These are phyloP conservation scores for Fusarium mangiferae DNA, from an alignment of 2,329 filamentous ascomycete genomes.

Conservation along the genomic window DNA sequence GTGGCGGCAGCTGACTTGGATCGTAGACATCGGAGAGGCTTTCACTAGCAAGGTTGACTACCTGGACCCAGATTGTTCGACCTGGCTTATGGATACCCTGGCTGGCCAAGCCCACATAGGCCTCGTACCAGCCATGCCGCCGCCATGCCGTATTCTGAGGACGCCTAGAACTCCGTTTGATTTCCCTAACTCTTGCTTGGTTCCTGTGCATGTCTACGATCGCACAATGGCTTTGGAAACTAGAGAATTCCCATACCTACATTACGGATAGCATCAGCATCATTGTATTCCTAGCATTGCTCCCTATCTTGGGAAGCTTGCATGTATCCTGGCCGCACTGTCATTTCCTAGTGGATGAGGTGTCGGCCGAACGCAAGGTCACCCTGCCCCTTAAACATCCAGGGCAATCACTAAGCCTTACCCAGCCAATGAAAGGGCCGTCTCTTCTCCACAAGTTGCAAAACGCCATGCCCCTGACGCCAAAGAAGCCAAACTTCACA, in stretches of 20 bases:
- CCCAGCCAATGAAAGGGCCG: slow-evolving; percentile 11
- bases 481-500: slow-evolving; percentile 29
- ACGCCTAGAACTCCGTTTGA: background rate
- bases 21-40: background rate
- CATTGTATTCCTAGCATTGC: background rate
- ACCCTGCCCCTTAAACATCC: slow-evolving; percentile 21
- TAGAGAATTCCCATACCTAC: background rate
- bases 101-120: background rate
- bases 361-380: slow-evolving; percentile 23
- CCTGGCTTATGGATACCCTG: background rate
- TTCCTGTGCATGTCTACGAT: background rate
- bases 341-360: background rate
- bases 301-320: background rate
- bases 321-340: background rate
- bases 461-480: slow-evolving; percentile 35
- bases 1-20: slow-evolving; percentile 15
- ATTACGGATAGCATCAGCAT: background rate
- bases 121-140: background rate
- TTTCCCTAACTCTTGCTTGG: background rate
- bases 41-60: background rate
- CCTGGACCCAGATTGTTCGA: background rate
- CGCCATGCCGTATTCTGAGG: background rate
- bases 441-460: slow-evolving; percentile 29
- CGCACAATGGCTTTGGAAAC: background rate
- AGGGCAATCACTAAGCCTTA: slow-evolving; percentile 9